Evolutionary conservation across 176 grass and related monocot species (phyloP).

Genomic region (sorghum (Sorghum bicolor)): Sorghum_bicolor_NCBIv3 NC_012872.2:69745501-69746000

Average conservation of each 20-base stretch:
- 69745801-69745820: not conserved
- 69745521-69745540: conserved; percentile 49
- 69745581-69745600: conserved; percentile 73
- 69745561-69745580: conserved; percentile 87
- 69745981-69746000: not conserved
- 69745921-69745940: conserved; percentile 92
- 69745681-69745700: conserved; percentile 37
- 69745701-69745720: conserved; percentile 63
- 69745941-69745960: not conserved
- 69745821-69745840: not conserved
- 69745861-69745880: conserved; percentile 45
- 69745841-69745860: conserved; percentile 17
- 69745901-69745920: conserved; percentile 75
- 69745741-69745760: conserved; percentile 59
- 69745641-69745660: not conserved
- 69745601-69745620: not conserved
- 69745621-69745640: not conserved
- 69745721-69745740: conserved; percentile 54
- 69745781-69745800: conserved; percentile 45
- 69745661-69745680: not conserved
- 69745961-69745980: not conserved
- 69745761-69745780: conserved; percentile 68
- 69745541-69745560: conserved; percentile 66
- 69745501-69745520: conserved; percentile 53
- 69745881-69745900: conserved; percentile 67